Evolutionary conservation across 2,329 filamentous ascomycete species (phyloP).

Genomic region (Stromatinia cepivora): DNA sequence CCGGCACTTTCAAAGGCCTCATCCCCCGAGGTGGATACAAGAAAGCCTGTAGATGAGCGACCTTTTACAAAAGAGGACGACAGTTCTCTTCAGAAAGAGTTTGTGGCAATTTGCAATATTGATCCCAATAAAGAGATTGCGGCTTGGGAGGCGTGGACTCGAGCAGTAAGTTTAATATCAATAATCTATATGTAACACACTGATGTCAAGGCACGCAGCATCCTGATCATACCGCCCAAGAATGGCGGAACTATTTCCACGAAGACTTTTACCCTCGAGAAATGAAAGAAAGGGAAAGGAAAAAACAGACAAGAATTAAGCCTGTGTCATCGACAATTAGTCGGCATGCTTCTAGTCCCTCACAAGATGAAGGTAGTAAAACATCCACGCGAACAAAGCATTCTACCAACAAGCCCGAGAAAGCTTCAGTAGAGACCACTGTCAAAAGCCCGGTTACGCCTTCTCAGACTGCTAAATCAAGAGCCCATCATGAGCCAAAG

Average conservation of each 20-base stretch:
- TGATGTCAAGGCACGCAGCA: conserved; percentile 29
- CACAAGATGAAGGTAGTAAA: neutral
- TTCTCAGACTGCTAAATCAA: neutral
- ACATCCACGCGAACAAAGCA: neutral
- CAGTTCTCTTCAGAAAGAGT: conserved; percentile 27
- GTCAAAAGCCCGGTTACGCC: neutral
- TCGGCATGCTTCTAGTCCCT: neutral
- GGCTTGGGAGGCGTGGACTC: conserved; percentile 38
- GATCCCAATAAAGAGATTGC: conserved; percentile 30
- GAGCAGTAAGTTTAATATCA: conserved; percentile 27
- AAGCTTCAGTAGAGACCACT: neutral
- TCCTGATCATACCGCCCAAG: conserved; percentile 37
- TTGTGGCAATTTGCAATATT: conserved; percentile 34
- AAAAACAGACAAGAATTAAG: conserved; percentile 19
- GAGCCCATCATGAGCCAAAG: neutral
- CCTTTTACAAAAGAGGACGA: conserved; percentile 36
- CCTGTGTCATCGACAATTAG: neutral
- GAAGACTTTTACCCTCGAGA: conserved; percentile 20
- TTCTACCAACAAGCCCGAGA: neutral
- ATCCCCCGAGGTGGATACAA: conserved; percentile 5
- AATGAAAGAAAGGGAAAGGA: conserved; percentile 6
- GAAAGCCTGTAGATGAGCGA: conserved; percentile 21
- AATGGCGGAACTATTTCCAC: conserved; percentile 39
- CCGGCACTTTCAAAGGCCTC: neutral
- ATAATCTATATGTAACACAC: conserved; percentile 15